These are phyloP conservation scores for Fusarium concolor DNA, from an alignment of 2,329 filamentous ascomycete species.

Conservation along the genomic window DNA sequence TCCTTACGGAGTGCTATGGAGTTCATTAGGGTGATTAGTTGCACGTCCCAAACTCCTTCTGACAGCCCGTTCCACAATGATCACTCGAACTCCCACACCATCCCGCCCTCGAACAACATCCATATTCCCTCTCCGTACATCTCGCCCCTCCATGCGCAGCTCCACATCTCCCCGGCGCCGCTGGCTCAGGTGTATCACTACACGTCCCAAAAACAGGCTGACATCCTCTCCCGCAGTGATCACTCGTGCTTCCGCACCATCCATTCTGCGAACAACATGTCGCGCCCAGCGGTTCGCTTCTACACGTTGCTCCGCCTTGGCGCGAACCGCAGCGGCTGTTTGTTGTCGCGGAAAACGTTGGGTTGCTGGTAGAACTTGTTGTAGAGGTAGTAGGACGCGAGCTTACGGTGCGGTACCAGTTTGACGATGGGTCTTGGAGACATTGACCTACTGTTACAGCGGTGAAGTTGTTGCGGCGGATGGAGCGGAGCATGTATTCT, in stretches of 20 bases:
- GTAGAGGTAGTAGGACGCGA: background rate
- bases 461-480: constrained; percentile 52
- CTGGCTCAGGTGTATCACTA: constrained; percentile 30
- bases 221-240: constrained; percentile 56
- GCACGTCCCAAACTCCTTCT: constrained; percentile 49
- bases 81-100: constrained; percentile 55
- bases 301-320: constrained; percentile 38
- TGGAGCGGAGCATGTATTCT: constrained; percentile 57
- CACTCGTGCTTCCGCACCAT: constrained; percentile 54
- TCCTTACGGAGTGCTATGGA: no score
- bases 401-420: constrained; percentile 62
- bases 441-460: constrained; percentile 65
- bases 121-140: constrained; percentile 43
- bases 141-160: constrained; percentile 37
- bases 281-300: constrained; percentile 24
- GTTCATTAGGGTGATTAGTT: constrained; percentile 1
- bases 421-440: constrained; percentile 61
- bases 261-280: constrained; percentile 43
- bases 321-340: constrained; percentile 43
- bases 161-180: constrained; percentile 45
- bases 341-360: constrained; percentile 37
- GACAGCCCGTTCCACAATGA: constrained; percentile 56
- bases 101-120: constrained; percentile 48
- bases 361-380: constrained; percentile 19
- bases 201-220: constrained; percentile 51